A percentile compares a stretch with the other conserved stretches of the same genome.
Conservation (phyloP, 108 stramenopile species). For the Aurantiochytrium sp. region DNA sequence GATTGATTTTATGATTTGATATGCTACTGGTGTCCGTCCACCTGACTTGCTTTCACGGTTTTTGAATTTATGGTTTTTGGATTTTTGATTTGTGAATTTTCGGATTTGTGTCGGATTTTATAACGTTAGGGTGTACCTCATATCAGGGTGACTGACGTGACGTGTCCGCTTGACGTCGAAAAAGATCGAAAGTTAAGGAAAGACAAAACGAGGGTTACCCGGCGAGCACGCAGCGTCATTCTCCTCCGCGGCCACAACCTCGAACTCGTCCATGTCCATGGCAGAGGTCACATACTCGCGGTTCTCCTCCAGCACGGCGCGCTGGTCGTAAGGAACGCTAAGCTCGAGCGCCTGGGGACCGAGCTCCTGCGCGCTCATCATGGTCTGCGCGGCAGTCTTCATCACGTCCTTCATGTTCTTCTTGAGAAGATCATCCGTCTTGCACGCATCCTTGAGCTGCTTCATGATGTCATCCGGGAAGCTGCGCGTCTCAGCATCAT, state of each 20-base stretch:
- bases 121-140: no score
- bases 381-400: neutral
- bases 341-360: neutral
- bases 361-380: neutral
- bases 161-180: no score
- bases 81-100: no score
- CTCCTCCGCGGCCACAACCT: neutral
- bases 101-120: no score
- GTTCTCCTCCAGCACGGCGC: neutral
- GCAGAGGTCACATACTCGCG: neutral
- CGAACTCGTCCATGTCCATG: neutral
- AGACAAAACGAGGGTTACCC: neutral
- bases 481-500: neutral
- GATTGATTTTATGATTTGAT: no score
- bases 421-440: neutral
- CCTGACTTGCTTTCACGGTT: no score
- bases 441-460: neutral
- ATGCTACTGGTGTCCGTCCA: no score
- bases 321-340: neutral
- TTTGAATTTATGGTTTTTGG: no score
- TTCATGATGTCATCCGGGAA: constrained; percentile 13
- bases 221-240: neutral
- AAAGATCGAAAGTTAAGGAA: neutral
- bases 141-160: no score
- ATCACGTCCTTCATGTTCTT: neutral